Conservation (phyloP, 352 stramenopile genomes). For the Phytophthora macrochlamydospora region DNA sequence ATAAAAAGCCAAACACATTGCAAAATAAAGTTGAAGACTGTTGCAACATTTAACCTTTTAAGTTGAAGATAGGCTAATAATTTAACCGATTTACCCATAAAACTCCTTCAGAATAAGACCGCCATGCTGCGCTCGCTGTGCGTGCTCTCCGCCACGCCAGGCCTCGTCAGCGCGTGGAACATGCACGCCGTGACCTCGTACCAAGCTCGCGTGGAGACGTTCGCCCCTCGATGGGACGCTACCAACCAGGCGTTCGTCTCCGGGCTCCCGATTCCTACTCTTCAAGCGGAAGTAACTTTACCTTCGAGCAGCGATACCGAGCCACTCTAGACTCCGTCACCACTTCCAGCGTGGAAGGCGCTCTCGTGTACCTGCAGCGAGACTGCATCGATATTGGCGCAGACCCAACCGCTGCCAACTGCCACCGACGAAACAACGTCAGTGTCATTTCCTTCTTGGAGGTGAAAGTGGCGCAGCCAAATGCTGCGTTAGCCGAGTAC, state of each 20-base stretch:
- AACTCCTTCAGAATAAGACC: too few relatives aligned
- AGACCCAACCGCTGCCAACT: conserved; percentile 34
- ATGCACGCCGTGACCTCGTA: conserved; percentile 60
- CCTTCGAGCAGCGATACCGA: conserved; percentile 53
- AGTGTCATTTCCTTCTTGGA: conserved; percentile 70
- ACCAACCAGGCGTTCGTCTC: conserved; percentile 58
- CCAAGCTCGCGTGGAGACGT: conserved; percentile 65
- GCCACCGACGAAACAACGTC: conserved; percentile 61
- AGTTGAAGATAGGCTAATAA: too few relatives aligned
- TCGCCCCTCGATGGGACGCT: conserved; percentile 53
- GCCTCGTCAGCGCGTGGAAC: conserved; percentile 28
- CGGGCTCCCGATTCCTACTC: conserved; percentile 25
- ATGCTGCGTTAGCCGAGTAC: conserved; percentile 66
- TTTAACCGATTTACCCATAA: too few relatives aligned
- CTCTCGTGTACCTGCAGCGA: conserved; percentile 72
- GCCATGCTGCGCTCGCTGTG: too few relatives aligned
- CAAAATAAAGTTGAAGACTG: too few relatives aligned
- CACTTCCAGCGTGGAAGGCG: conserved; percentile 71
- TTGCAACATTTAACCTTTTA: too few relatives aligned
- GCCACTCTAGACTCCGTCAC: conserved; percentile 70
- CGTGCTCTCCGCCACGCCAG: too few relatives aligned
- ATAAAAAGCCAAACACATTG: too few relatives aligned
- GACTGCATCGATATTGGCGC: conserved; percentile 67
- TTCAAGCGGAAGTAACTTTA: conserved; percentile 4
- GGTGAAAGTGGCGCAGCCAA: conserved; percentile 63